A percentile compares a stretch with the other conserved stretches of the same genome.
Evolutionary conservation across 495 filamentous ascomycete species (phyloP).

Genomic region (Cenococcum geophilum): DNA sequence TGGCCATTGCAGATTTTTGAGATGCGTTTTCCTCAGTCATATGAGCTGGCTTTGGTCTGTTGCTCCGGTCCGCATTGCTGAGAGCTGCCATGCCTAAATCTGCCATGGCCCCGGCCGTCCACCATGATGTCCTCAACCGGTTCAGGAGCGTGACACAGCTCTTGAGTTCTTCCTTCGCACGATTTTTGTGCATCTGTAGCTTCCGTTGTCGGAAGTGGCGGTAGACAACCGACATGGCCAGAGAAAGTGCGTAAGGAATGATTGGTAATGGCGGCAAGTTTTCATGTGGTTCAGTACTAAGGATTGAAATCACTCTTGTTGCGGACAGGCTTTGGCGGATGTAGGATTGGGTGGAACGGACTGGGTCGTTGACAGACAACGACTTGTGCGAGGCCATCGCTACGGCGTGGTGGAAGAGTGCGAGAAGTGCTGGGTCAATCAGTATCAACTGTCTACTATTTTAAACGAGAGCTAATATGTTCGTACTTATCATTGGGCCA

Average conservation of each 20-base stretch:
- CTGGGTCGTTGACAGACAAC: conserved; percentile 39
- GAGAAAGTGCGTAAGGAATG: conserved; percentile 59
- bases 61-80: conserved; percentile 26
- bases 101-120: conserved; percentile 56
- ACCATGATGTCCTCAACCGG: conserved; percentile 52
- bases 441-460: conserved; percentile 35
- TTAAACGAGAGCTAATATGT: conserved; percentile 7
- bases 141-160: conserved; percentile 53
- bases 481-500: conserved; percentile 39
- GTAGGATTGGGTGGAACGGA: conserved; percentile 46
- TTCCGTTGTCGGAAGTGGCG: conserved; percentile 63
- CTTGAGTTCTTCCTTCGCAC: conserved; percentile 56
- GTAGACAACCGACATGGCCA: conserved; percentile 65
- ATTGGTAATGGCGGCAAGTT: conserved; percentile 56
- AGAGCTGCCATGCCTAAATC: conserved; percentile 43
- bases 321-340: conserved; percentile 59
- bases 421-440: conserved; percentile 48
- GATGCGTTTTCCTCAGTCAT: neutral
- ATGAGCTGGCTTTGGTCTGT: conserved; percentile 6
- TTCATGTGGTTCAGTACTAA: conserved; percentile 49
- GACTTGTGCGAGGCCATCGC: conserved; percentile 54
- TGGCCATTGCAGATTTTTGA: neutral
- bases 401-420: conserved; percentile 65
- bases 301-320: conserved; percentile 57
- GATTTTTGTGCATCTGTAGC: conserved; percentile 55